These are phyloP conservation scores for Pythium myriotylum DNA, from an alignment of 352 stramenopile species.

Conservation along the genomic window DNA sequence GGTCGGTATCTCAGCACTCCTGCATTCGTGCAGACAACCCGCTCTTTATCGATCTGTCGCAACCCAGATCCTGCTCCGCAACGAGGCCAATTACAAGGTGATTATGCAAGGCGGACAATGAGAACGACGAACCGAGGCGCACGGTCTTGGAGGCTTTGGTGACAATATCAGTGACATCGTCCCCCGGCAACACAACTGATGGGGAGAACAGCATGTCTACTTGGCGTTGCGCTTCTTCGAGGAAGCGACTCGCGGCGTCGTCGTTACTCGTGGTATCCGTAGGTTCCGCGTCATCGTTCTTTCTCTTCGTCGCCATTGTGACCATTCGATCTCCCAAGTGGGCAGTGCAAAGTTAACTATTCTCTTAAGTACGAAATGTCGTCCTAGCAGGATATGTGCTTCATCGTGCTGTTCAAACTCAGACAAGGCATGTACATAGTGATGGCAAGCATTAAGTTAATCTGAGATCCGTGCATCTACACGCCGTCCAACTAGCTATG, in stretches of 20 bases:
- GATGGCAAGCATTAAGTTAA: not conserved
- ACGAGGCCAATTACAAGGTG: not conserved
- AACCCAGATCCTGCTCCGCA: constrained; percentile 54
- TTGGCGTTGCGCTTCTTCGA: constrained; percentile 72
- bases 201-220: constrained; percentile 83
- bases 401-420: too few species aligned
- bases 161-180: constrained; percentile 78
- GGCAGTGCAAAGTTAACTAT: not conserved
- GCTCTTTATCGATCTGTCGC: constrained; percentile 50
- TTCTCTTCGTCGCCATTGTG: constrained; percentile 57
- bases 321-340: constrained; percentile 16
- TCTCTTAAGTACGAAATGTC: constrained; percentile 33
- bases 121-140: constrained; percentile 50
- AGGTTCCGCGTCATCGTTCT: constrained; percentile 22
- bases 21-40: constrained; percentile 79
- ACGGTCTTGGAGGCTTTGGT: constrained; percentile 73
- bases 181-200: constrained; percentile 68
- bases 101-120: not conserved
- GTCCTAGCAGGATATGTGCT: too few species aligned
- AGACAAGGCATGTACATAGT: not conserved
- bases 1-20: constrained; percentile 85
- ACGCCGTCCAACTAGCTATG: too few species aligned
- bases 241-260: constrained; percentile 54
- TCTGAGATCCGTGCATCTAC: too few species aligned
- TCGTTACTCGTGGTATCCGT: constrained; percentile 24